Evolutionary conservation across 2,329 filamentous ascomycete species (phyloP), one percentile per base, ranked within the genome.

Genomic region (Claviceps maximensis): DNA sequence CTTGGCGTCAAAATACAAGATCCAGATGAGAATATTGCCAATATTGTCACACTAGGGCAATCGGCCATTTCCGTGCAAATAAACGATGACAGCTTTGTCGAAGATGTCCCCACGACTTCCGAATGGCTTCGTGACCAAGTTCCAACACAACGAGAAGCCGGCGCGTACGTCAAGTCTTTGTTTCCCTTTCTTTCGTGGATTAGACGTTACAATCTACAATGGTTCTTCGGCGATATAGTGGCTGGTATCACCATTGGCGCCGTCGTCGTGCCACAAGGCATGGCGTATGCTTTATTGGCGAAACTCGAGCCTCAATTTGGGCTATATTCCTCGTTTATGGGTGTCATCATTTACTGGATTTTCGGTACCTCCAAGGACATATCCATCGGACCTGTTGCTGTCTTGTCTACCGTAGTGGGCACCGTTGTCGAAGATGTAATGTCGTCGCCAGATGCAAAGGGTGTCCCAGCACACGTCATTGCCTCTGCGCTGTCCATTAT

Each of bases 361-460:
- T 97, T 97, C 63, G 93, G 90, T 36, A 98, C 93, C 0, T 96
- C 91, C 15, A 98, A 97, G 66, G 91, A 98, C 68, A 97, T 98
- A 63, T 96, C 91, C 10, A 97, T 97, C 53, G 91, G 91, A 17
- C 91, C 91, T 33, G 93, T 97, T 49, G 93, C 93, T 40, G 93
- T 97, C 59, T 86, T 97, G 78, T 97, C 90, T 1, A 94, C 87
- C 3, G 78, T 98, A 17, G 86, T 88, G 2, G 93, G 93, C 46
- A 86, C 86, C 51, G 83, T 97, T 50, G 83, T 97, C 47, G 66
- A 77, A 45, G 77, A 84, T 40, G 82, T 87, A 44, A 66, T 74
- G 50, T 65, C 71, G 8, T 65, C 75, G 3, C 55, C 56, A 2
- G 51, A 51, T 4, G 66, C 82, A 17, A 84, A 84, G 0, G 70